phyloP scores from a whole-genome alignment of 495 filamentous ascomycete species.

The Evernia prunastri region DNA sequence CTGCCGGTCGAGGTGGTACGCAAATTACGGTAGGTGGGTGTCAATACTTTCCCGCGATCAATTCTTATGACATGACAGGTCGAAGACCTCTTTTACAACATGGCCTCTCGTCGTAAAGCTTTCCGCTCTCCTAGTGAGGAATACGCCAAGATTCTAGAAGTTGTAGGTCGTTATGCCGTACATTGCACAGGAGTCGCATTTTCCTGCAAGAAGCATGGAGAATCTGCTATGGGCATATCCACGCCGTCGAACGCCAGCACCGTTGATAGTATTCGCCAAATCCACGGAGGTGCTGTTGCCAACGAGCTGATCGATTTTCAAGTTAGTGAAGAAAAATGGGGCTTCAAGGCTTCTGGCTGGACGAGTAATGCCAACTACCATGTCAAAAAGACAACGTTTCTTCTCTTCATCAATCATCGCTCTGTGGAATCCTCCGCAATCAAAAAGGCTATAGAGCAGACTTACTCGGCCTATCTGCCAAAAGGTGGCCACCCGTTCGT shows the following conservation, averaged over 20 bases:
- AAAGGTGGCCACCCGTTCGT: conserved; percentile 94
- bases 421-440: conserved; percentile 90
- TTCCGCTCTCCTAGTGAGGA: conserved; percentile 92
- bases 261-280: conserved; percentile 79
- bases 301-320: conserved; percentile 82
- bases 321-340: conserved; percentile 65
- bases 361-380: conserved; percentile 94
- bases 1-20: conserved; percentile 86
- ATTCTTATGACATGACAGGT: conserved; percentile 43
- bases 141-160: conserved; percentile 95
- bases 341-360: conserved; percentile 74
- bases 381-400: conserved; percentile 79
- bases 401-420: conserved; percentile 96
- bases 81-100: conserved; percentile 96
- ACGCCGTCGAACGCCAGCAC: conserved; percentile 63
- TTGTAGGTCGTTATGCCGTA: conserved; percentile 91
- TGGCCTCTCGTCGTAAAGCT: conserved; percentile 79
- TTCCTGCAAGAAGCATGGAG: conserved; percentile 93
- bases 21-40: conserved; percentile 71
- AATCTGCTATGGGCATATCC: conserved; percentile 72
- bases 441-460: conserved; percentile 86
- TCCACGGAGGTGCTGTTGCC: conserved; percentile 79
- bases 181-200: conserved; percentile 89
- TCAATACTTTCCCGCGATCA: neutral
- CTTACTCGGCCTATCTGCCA: conserved; percentile 82